Base-by-base conservation (phyloP, 495 filamentous ascomycete species). In the Podospora pseudoanserina region DNA sequence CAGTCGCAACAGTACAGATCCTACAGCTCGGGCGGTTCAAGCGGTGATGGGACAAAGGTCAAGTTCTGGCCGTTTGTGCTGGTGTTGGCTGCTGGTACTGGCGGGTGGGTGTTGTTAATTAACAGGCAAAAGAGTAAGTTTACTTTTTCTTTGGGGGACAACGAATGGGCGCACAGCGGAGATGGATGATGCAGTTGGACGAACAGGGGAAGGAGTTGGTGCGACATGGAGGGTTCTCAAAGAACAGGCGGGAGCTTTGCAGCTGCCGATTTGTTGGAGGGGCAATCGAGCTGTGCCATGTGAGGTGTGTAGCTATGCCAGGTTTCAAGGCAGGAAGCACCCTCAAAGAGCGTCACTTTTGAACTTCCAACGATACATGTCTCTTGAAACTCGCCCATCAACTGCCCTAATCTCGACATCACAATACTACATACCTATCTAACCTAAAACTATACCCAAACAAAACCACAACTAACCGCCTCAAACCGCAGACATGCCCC, bases 11-110 rank as follows among this genome's bases (percentile, higher is more conserved):
- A 71, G 30, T 79, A 81, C 71, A 79, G 77, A 75, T 69, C 68
- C 16, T 63, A 63, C 19, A 53, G 68, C 23, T 67, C 68, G 26
- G 60, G 58, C 39, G 62, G 27, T 16, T 39, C 69, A 18, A 71
- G 72, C 30, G 66, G 68, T 6, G 76, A 73, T 32, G 77, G 75
- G 34, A 72, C 75, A 67, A 60, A 73, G 32, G 71, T 84, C 72
- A 83, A 82, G 71, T 82, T 83, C 72, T 83, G 82, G 82, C 82
- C 82, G 18, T 85, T 87, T 55, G 5, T 84, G 13, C 73, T 75
- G 26, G 75, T 87, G 64, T 80, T 86, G 64, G 79, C 75, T 0
- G 65, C 81, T 0, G 82, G 82, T 11, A 79, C 81, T 18, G 79
- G 77, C 15, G 81, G 77, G 1, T 87, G 85, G 66, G 78, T 83